A percentile compares a stretch with the other conserved stretches of the same genome.
Evolutionary conservation across 106 monocot species (phyloP).

Genomic region (Dendrobium nobile): DNA sequence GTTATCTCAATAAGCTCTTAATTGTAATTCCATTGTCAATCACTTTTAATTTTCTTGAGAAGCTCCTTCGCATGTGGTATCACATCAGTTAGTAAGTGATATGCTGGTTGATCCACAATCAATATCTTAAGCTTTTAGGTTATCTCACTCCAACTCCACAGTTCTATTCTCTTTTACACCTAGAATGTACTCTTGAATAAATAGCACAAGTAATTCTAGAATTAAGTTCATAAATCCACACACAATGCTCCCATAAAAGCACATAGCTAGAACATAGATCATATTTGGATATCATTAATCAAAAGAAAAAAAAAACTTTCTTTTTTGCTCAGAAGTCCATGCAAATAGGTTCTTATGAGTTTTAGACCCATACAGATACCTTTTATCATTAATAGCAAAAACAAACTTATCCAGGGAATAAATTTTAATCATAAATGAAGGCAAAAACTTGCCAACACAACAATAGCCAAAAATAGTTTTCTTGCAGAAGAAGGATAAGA

Average conservation of each 20-base stretch:
- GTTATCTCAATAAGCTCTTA: too few relatives aligned
- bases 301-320: background rate
- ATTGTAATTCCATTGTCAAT: too few relatives aligned
- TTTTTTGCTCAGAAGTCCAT: background rate
- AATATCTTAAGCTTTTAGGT: background rate
- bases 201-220: background rate
- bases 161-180: background rate
- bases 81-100: constrained; percentile 1
- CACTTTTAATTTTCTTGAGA: too few relatives aligned
- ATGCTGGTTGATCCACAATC: background rate
- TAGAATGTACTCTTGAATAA: background rate
- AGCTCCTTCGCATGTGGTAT: too few relatives aligned
- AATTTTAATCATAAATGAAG: background rate
- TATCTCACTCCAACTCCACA: background rate
- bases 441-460: background rate
- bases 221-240: background rate
- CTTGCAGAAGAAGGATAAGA: background rate
- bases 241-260: background rate
- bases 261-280: background rate
- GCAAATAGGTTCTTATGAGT: background rate
- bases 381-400: background rate
- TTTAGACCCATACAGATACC: background rate
- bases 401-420: background rate
- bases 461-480: background rate
- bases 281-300: background rate